phyloP scores from a whole-genome alignment of 2,329 filamentous ascomycete genomes.

The Rutstroemia sydowiana region DNA sequence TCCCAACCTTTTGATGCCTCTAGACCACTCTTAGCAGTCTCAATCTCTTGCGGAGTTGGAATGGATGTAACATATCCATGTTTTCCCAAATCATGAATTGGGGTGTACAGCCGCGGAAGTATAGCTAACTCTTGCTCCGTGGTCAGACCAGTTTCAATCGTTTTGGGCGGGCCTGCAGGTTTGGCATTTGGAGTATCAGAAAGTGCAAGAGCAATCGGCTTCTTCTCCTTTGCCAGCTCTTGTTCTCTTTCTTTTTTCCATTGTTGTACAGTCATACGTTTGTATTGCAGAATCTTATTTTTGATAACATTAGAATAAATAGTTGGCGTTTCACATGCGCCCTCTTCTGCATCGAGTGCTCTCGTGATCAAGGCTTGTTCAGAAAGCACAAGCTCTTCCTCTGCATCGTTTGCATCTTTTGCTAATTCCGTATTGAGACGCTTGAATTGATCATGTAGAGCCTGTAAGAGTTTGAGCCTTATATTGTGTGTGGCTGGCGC shows the following conservation, averaged over 20 bases:
- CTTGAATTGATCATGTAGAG: slow-evolving; percentile 58
- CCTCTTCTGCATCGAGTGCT: slow-evolving; percentile 73
- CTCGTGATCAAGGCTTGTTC: slow-evolving; percentile 61
- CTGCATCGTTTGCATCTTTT: slow-evolving; percentile 42
- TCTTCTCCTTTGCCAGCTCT: slow-evolving; percentile 34
- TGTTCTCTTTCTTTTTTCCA: slow-evolving; percentile 59
- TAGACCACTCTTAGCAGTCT: slow-evolving; percentile 57
- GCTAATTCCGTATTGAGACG: slow-evolving; percentile 58
- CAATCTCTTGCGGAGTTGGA: slow-evolving; percentile 60
- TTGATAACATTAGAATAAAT: slow-evolving; percentile 84
- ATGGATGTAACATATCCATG: slow-evolving; percentile 68
- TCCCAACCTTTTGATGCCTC: slow-evolving; percentile 70
- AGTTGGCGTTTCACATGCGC: slow-evolving; percentile 56
- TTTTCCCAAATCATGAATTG: slow-evolving; percentile 53
- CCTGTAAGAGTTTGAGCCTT: slow-evolving; percentile 50
- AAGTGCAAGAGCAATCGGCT: slow-evolving; percentile 29
- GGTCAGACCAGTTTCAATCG: slow-evolving; percentile 63
- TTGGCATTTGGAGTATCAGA: slow-evolving; percentile 25
- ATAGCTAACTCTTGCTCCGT: slow-evolving; percentile 60
- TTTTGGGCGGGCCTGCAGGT: slow-evolving; percentile 36
- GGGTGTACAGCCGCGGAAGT: slow-evolving; percentile 54
- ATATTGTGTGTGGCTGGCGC: slow-evolving; percentile 51
- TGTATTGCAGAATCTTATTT: slow-evolving; percentile 67
- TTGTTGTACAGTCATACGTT: slow-evolving; percentile 62
- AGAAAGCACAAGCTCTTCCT: slow-evolving; percentile 49